Evolutionary conservation across 2,329 filamentous ascomycete species (phyloP), one percentile per base, ranked within the genome.

Genomic region (Gyromitra esculenta): DNA sequence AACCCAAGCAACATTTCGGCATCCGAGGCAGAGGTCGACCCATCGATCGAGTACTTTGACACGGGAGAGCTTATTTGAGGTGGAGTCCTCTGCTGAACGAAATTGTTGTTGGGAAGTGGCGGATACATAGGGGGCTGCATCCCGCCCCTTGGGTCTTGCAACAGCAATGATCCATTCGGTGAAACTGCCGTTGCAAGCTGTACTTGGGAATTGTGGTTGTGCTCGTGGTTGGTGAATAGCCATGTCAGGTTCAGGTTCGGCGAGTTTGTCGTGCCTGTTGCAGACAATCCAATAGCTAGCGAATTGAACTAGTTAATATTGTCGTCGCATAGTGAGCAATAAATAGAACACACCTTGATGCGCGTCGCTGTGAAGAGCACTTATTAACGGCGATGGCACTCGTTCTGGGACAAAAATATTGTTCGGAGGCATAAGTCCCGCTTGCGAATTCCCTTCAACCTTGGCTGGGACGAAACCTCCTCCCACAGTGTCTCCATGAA

Each of bases 231-330:
- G 56, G 57, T 4, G 50, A 63, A 96, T 81, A 96, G 88, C 72
- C 95, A 87, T 0, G 93, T 94, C 3, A 97, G 85, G 81, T 92
- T 96, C 0, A 93, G 93, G 78, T 90, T 94, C 0, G 92, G 91
- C 2, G 92, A 96, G 81, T 96, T 93, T 70, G 92, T 94, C 0
- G 91, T 95, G 13, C 93, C 93, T 0, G 93, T 93, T n/a, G 97
- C 84, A 6, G 92, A 94, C 91, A 92, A 96, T 0, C 92, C 93
- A 75, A 96, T 92, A 0, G 89, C 88, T 87, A 77, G 70, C 15
- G 85, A 89, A 85, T 2, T 84, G 84, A 21, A 82, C 83, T 5
- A 85, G 63, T 64, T 81, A 62, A 81, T 73, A 11, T 41, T 69
- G 25, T 15, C 5, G 45, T 65, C 18, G 81, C 80, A 25, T 77